These are phyloP conservation scores for Escovopsis sp. DNA, from an alignment of 2,329 filamentous ascomycete species.

Conservation along the genomic window DNA sequence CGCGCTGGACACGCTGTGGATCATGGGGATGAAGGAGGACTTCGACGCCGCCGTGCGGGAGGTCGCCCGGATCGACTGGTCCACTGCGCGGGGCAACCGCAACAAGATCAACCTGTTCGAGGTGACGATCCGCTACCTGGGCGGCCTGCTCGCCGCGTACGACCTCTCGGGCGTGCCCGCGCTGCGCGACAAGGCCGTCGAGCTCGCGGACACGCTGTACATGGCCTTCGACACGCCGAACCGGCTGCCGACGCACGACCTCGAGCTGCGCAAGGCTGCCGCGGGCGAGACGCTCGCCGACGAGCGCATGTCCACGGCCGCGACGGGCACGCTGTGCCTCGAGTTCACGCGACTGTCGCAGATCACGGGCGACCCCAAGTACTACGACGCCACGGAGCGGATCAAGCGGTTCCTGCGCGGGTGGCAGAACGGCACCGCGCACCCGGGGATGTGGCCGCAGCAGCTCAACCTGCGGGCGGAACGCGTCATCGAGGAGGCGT, in stretches of 20 bases:
- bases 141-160: slow-evolving; percentile 35
- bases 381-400: slow-evolving; percentile 61
- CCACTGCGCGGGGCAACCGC: slow-evolving; percentile 25
- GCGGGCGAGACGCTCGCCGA: slow-evolving; percentile 22
- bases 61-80: slow-evolving; percentile 39
- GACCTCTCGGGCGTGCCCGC: slow-evolving; percentile 31
- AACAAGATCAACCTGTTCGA: slow-evolving; percentile 41
- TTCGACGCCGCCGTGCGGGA: slow-evolving; percentile 34
- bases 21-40: slow-evolving; percentile 42
- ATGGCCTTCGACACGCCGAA: slow-evolving; percentile 39
- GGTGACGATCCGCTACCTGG: slow-evolving; percentile 41
- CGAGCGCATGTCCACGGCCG: slow-evolving; percentile 25
- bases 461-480: slow-evolving; percentile 44
- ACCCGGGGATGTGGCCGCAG: slow-evolving; percentile 61
- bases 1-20: slow-evolving; percentile 41
- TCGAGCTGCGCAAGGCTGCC: slow-evolving; percentile 27
- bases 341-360: slow-evolving; percentile 65
- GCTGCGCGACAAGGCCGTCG: slow-evolving; percentile 34
- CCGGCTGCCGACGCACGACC: slow-evolving; percentile 31
- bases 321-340: slow-evolving; percentile 50
- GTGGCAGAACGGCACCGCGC: slow-evolving; percentile 47
- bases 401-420: slow-evolving; percentile 52
- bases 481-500: slow-evolving; percentile 23
- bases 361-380: slow-evolving; percentile 55
- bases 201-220: slow-evolving; percentile 39